These are phyloP conservation scores for Trichocomaceae sp. DNA, from an alignment of 2,329 filamentous ascomycete species.

Conservation along the genomic window DNA sequence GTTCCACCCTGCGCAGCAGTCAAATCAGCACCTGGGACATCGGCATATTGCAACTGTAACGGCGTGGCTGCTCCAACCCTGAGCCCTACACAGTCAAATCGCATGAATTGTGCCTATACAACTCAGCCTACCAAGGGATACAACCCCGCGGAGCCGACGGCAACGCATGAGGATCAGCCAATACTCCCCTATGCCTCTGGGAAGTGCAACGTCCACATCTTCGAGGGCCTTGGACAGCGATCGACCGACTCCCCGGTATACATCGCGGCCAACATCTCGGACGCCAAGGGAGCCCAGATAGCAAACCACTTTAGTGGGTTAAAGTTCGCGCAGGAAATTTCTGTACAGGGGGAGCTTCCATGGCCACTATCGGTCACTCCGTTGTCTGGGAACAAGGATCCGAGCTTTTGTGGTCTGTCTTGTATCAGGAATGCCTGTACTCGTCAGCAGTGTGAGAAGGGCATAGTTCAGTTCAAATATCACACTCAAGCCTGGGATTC, in stretches of 20 bases:
- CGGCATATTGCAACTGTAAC: neutral
- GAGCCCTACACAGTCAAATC: neutral
- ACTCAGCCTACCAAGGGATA: neutral
- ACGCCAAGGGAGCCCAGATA: neutral
- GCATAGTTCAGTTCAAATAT: neutral
- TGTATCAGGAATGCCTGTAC: neutral
- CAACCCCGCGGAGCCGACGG: neutral
- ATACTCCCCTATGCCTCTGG: neutral
- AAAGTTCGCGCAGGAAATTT: neutral
- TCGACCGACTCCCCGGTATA: neutral
- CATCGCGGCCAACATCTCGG: neutral
- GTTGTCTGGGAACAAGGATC: neutral
- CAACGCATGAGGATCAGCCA: neutral
- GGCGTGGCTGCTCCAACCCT: neutral
- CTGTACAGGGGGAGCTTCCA: neutral
- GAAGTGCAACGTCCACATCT: neutral
- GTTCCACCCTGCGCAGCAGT: neutral
- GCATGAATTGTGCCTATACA: neutral
- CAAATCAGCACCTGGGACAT: neutral
- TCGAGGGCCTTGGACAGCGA: neutral
- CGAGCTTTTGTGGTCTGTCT: neutral
- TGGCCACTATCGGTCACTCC: neutral
- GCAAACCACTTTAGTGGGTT: neutral
- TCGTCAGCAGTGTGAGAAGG: neutral
- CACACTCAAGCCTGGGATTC: neutral